Conservation (phyloP, 768 basidiomycete genomes). For the Serendipita indica region DNA sequence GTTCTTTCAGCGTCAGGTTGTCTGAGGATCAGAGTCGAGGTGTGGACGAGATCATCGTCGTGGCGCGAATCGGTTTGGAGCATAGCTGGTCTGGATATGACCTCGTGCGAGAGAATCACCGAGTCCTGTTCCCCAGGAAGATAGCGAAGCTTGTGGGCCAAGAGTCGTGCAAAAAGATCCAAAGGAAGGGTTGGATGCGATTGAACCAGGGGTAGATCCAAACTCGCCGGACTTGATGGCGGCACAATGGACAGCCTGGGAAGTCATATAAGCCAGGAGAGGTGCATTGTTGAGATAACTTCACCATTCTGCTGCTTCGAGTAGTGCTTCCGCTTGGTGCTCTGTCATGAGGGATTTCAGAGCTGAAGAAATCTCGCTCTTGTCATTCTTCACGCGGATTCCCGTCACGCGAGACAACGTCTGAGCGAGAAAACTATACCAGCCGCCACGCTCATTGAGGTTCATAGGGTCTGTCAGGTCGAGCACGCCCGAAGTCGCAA, state of each 20-base stretch:
- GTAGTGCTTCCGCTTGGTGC: slow-evolving; percentile 12
- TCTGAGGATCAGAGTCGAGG: slow-evolving; percentile 41
- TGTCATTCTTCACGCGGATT: slow-evolving; percentile 25
- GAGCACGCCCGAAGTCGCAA: slow-evolving; percentile 56
- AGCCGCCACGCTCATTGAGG: slow-evolving; percentile 11
- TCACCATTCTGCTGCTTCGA: slow-evolving; percentile 19
- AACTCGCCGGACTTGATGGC: neutral
- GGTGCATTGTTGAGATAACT: neutral
- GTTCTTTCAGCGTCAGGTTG: slow-evolving; percentile 46
- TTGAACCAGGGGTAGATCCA: slow-evolving; percentile 14
- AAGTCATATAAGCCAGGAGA: neutral
- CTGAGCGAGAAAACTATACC: slow-evolving; percentile 11
- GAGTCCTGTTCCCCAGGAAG: slow-evolving; percentile 61
- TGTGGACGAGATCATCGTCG: slow-evolving; percentile 37
- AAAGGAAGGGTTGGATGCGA: slow-evolving; percentile 27
- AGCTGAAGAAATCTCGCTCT: slow-evolving; percentile 21
- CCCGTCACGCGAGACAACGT: slow-evolving; percentile 14
- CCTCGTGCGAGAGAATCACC: slow-evolving; percentile 74
- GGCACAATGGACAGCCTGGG: slow-evolving; percentile 10
- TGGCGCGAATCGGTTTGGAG: slow-evolving; percentile 13
- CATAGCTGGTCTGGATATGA: slow-evolving; percentile 33
- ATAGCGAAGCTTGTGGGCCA: slow-evolving; percentile 61
- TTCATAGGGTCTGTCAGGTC: slow-evolving; percentile 20
- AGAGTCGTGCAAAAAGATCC: slow-evolving; percentile 57
- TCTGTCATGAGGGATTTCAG: slow-evolving; percentile 9